phyloP scores from a whole-genome alignment of 225 moss, liverwort and hornwort genomes.

The Ulota crispa region DNA sequence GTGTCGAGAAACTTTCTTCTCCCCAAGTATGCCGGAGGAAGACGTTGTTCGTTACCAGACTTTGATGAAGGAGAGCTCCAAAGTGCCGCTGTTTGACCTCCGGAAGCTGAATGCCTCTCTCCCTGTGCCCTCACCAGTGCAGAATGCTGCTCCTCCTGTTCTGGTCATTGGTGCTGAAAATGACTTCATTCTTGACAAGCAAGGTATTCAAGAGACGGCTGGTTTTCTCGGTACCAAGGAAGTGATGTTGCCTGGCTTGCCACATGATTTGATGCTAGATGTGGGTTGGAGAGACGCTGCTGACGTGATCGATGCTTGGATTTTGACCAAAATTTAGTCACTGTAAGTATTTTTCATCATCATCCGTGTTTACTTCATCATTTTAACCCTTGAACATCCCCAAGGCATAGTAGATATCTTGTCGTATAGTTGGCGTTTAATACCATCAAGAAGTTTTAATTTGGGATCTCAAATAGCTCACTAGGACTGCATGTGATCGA shows the following conservation, averaged over 20 bases:
- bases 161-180: slow-evolving; percentile 84
- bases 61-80: slow-evolving; percentile 72
- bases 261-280: slow-evolving; percentile 65
- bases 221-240: slow-evolving; percentile 40
- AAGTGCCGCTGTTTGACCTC: slow-evolving; percentile 66
- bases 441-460: no score
- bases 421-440: no score
- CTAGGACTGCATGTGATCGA: no score
- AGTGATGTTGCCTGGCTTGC: slow-evolving; percentile 40
- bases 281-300: slow-evolving; percentile 50
- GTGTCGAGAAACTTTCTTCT: slow-evolving; percentile 91
- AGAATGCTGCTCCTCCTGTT: slow-evolving; percentile 38
- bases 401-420: neutral
- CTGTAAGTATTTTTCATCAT: neutral
- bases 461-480: no score
- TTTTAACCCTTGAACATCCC: neutral
- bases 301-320: slow-evolving; percentile 40
- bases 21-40: slow-evolving; percentile 59
- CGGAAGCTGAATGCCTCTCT: slow-evolving; percentile 55
- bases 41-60: slow-evolving; percentile 65
- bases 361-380: neutral
- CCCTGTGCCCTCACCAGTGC: slow-evolving; percentile 54
- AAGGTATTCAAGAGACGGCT: slow-evolving; percentile 59
- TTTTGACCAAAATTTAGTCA: slow-evolving; percentile 22
- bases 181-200: slow-evolving; percentile 68